Evolutionary conservation across 306 rosid genomes (phyloP), one percentile per base, ranked within the genome.

Genomic region (Rosa rugosa): DNA sequence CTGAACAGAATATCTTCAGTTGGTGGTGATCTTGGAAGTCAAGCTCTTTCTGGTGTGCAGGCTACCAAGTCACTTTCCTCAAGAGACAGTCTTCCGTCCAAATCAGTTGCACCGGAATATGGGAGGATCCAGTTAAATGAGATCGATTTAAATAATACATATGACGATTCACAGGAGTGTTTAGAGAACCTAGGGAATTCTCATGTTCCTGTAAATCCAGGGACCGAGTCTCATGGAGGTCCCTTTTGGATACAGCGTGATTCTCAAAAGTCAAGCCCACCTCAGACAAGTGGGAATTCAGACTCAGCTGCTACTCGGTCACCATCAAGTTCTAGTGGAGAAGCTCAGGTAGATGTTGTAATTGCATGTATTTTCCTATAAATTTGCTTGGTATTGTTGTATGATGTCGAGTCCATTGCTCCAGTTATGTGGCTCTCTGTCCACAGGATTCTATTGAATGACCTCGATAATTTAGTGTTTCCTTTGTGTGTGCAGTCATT

Each of bases 271-370:
- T 85, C 93, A 56, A 90, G 90, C 75, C 87, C 89, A 27, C 88
- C 93, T 42, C 94, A 85, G 79, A 82, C 91, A 73, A 90, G 93
- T 82, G 76, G 83, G 78, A 89, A 86, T 75, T 90, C 94, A 31
- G 87, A 88, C 84, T 87, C 94, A 78, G 83, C 91, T 75, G 84
- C 94, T 83, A 44, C 91, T 25, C 91, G 81, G 78, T 89, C 97
- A 59, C 97, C 94, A 49, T 90, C 91, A 75, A 90, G 84, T 84
- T 90, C 93, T 51, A 86, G 91, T 50, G 94, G 94, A 78, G 97
- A 92, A 66, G 91, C 86, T 79, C 97, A 83, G 91, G 97, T 92
- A 83, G 71, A 72, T 45, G 54, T 75, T 60, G 72, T 42, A 31
- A 42, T 67, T 60, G 54, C 14, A n/a, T 41, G 51, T 73, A 16